These are phyloP conservation scores for Paecilomyces sp. DNA, from an alignment of 2,329 filamentous ascomycete genomes.

Conservation along the genomic window DNA sequence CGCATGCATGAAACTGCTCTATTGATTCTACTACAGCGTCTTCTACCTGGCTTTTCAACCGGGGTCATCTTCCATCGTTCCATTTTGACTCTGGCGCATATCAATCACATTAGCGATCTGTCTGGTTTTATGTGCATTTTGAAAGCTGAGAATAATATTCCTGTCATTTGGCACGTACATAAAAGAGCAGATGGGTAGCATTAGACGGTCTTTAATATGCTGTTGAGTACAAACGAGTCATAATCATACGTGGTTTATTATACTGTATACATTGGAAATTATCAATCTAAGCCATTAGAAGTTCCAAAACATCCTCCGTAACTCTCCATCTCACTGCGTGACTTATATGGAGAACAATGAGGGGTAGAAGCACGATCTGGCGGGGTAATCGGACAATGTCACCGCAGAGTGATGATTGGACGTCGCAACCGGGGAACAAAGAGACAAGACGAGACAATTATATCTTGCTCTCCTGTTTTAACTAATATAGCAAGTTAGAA, in stretches of 20 bases:
- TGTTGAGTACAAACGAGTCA: not conserved
- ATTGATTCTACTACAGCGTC: not conserved
- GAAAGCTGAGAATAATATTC: not conserved
- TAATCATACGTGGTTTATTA: not conserved
- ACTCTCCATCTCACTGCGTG: no score
- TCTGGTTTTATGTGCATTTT: not conserved
- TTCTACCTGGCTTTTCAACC: not conserved
- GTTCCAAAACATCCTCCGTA: no score
- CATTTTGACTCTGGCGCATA: not conserved
- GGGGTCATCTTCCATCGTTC: not conserved
- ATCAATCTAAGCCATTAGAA: no score
- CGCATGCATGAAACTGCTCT: not conserved
- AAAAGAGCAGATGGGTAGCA: not conserved
- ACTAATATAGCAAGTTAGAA: no score
- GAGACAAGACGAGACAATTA: not conserved
- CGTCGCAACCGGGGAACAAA: not conserved
- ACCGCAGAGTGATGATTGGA: not conserved
- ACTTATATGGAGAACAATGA: not conserved
- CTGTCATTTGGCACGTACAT: not conserved
- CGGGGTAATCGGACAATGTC: not conserved
- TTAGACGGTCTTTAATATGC: not conserved
- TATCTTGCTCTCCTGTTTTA: no score
- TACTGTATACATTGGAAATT: no score
- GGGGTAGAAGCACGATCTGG: not conserved
- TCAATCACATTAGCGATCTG: not conserved